Evolutionary conservation across 192 early-diverging fungal species (phyloP).

Genomic region (Dissophora ornata): DNA sequence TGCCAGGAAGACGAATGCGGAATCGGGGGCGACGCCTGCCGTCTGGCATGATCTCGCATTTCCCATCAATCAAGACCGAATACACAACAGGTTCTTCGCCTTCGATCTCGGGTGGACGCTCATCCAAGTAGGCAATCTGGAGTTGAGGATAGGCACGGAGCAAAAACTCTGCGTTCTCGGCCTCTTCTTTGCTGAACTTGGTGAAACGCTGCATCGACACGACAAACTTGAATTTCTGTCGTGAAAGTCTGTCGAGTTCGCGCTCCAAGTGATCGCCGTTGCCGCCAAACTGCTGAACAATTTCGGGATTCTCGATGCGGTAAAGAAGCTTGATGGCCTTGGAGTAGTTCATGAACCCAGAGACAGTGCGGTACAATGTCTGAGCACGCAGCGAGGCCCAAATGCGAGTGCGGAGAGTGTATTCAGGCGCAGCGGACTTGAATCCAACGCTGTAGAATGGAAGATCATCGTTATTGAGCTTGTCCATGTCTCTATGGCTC

Average conservation of each 20-base stretch:
- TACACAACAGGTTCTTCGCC: slow-evolving; percentile 68
- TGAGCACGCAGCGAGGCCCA: slow-evolving; percentile 90
- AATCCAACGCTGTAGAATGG: slow-evolving; percentile 87
- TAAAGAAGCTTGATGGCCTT: slow-evolving; percentile 86
- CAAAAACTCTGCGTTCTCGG: slow-evolving; percentile 80
- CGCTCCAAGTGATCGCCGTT: slow-evolving; percentile 75
- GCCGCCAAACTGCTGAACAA: slow-evolving; percentile 71
- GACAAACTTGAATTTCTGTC: slow-evolving; percentile 86
- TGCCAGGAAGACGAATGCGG: slow-evolving; percentile 83
- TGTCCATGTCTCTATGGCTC: slow-evolving; percentile 63
- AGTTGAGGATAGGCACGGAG: slow-evolving; percentile 80
- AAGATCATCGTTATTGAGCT: slow-evolving; percentile 80
- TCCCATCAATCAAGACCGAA: slow-evolving; percentile 82
- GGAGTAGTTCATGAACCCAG: slow-evolving; percentile 89
- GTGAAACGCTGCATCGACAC: slow-evolving; percentile 87
- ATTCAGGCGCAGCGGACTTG: slow-evolving; percentile 84
- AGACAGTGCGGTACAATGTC: slow-evolving; percentile 87
- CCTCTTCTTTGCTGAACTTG: slow-evolving; percentile 82
- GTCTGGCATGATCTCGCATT: slow-evolving; percentile 71
- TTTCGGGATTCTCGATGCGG: slow-evolving; percentile 83
- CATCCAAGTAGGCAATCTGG: slow-evolving; percentile 84
- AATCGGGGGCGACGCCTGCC: slow-evolving; percentile 82
- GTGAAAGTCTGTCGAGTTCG: slow-evolving; percentile 74
- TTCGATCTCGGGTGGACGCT: slow-evolving; percentile 70
- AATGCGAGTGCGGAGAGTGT: slow-evolving; percentile 85